These are phyloP conservation scores for Knoxdaviesia proteae DNA, from an alignment of 2,329 filamentous ascomycete genomes.

Conservation along the genomic window DNA sequence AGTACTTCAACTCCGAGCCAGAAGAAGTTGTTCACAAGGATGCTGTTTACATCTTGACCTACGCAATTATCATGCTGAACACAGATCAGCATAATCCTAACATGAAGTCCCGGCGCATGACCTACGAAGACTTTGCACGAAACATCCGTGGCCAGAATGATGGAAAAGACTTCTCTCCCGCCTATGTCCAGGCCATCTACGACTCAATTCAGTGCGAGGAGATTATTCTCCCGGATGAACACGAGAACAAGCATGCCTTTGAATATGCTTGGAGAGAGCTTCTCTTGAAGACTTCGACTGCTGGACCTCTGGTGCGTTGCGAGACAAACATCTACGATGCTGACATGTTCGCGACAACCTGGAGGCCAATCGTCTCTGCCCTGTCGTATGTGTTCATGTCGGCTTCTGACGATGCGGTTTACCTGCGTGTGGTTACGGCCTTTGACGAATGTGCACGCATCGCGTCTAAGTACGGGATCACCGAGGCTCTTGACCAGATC, in stretches of 20 bases:
- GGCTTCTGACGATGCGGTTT: slow-evolving; percentile 88
- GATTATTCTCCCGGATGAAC: slow-evolving; percentile 92
- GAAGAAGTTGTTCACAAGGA: slow-evolving; percentile 69
- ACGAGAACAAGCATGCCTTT: slow-evolving; percentile 90
- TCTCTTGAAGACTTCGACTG: slow-evolving; percentile 59
- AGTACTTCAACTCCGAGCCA: slow-evolving; percentile 55
- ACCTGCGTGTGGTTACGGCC: slow-evolving; percentile 76
- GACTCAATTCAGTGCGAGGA: slow-evolving; percentile 83
- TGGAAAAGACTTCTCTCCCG: slow-evolving; percentile 61
- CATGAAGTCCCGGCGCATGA: slow-evolving; percentile 69
- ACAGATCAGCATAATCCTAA: slow-evolving; percentile 95
- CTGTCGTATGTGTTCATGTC: slow-evolving; percentile 98
- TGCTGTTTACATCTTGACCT: slow-evolving; percentile 73
- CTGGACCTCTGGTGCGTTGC: slow-evolving; percentile 55
- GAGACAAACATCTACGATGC: slow-evolving; percentile 90
- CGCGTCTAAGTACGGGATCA: slow-evolving; percentile 63
- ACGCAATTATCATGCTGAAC: slow-evolving; percentile 94
- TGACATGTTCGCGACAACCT: slow-evolving; percentile 92
- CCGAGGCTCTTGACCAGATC: slow-evolving; percentile 79
- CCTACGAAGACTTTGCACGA: slow-evolving; percentile 56
- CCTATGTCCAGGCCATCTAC: slow-evolving; percentile 73
- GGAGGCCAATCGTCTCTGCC: slow-evolving; percentile 86
- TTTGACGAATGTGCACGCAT: slow-evolving; percentile 95
- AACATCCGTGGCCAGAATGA: slow-evolving; percentile 85
- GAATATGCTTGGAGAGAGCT: slow-evolving; percentile 97